phyloP scores from a whole-genome alignment of 306 rosid species.

The Fragaria vesca region DNA sequence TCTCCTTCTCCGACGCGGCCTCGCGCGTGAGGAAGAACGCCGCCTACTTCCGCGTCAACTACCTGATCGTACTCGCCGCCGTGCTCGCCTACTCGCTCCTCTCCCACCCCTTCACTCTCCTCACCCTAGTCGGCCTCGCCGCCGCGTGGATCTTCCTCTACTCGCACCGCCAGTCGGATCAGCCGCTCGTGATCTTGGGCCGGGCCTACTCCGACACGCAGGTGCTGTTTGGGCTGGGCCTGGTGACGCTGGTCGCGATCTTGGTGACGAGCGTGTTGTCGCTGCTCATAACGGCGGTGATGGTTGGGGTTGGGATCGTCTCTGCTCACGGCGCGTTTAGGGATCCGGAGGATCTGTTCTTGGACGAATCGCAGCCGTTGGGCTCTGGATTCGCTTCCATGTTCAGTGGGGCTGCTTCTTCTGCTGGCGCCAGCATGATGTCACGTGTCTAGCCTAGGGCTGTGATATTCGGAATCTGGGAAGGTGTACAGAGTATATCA shows the following conservation, averaged over 20 bases:
- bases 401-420: conserved; percentile 21
- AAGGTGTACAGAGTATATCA: not conserved
- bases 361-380: conserved; percentile 33
- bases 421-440: conserved; percentile 17
- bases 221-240: conserved; percentile 20
- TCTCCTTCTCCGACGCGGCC: conserved; percentile 38
- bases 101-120: conserved; percentile 40
- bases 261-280: conserved; percentile 39
- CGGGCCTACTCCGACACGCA: conserved; percentile 24
- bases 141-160: conserved; percentile 47
- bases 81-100: conserved; percentile 37
- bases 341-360: conserved; percentile 45
- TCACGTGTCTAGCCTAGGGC: conserved; percentile 19
- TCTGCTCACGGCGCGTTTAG: conserved; percentile 44
- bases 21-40: conserved; percentile 42
- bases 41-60: conserved; percentile 46
- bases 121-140: conserved; percentile 28
- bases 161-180: conserved; percentile 37
- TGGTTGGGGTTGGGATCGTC: conserved; percentile 25
- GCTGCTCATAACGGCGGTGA: conserved; percentile 31
- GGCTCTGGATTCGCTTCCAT: conserved; percentile 27
- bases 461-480: not conserved
- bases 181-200: conserved; percentile 31
- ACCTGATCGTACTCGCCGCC: conserved; percentile 30
- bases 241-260: conserved; percentile 29